Evolutionary conservation across 331 rosid species (phyloP).

Genomic region (Rosa hybrid): DNA sequence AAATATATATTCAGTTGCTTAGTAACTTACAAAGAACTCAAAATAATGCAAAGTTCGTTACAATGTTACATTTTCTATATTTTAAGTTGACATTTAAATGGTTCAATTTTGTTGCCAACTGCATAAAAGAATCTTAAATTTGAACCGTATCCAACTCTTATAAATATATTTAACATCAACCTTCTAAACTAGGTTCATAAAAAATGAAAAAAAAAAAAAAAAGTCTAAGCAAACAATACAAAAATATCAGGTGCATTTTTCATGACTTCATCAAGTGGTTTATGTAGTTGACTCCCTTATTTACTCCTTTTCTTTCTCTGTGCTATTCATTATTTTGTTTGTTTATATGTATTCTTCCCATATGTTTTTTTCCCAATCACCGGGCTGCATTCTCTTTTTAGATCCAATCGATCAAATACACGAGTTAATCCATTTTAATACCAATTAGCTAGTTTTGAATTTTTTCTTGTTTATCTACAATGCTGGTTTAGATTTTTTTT

Average conservation of each 20-base stretch:
- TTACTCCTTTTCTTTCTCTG: background rate
- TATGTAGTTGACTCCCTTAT: background rate
- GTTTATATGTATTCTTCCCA: background rate
- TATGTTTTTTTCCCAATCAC: background rate
- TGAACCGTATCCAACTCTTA: constrained; percentile 1
- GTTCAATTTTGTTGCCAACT: background rate
- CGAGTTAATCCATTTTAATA: too few relatives aligned
- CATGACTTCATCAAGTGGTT: constrained; percentile 10
- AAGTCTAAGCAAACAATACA: background rate
- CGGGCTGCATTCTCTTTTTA: background rate
- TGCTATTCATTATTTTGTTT: background rate
- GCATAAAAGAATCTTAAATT: background rate
- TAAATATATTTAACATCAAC: background rate
- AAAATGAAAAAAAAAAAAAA: background rate
- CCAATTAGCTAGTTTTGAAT: too few relatives aligned
- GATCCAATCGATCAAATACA: background rate
- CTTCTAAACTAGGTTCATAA: background rate
- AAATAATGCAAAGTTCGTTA: background rate
- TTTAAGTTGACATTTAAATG: background rate
- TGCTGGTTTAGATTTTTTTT: too few relatives aligned
- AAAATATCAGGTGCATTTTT: background rate
- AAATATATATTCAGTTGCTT: background rate
- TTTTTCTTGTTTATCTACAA: too few relatives aligned
- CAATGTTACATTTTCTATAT: background rate
- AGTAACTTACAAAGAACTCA: background rate